Base-by-base conservation (phyloP, 345 rosid genomes). In the Salix suchowensis region DNA sequence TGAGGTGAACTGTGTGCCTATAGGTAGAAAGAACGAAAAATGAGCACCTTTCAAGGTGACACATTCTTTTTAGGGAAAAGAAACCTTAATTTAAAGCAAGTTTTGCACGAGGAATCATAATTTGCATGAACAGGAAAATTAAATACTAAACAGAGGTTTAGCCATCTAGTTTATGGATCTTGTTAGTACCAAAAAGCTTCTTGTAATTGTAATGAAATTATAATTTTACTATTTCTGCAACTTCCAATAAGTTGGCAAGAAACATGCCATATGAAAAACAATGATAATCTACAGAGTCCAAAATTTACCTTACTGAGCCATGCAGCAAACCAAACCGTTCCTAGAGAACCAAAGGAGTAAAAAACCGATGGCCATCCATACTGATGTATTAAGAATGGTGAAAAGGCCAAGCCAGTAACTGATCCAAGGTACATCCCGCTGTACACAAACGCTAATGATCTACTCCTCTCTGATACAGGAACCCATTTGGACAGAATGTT, bases 401-500 rank as follows among this genome's bases (percentile, higher is more conserved):
- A 95, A 82, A 95, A 95, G 3, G 97, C 97, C 60, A 95, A 82
- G 80, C 98, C 98, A n/a, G 90, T 91, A 61, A 92, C 98, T 0
- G 95, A 94, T 82, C 98, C 97, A 67, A 94, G 90, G 76, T 92
- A 92, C 97, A 94, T 92, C 79, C 97, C 98, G 65, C 98, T 92
- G 79, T 92, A 94, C 37, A 94, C 97, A 74, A 94, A 84, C 13
- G 97, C 97, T 11, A 92, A 86, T 2, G 98, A 92, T 83, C 98
- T 86, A 72, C 97, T 94, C 85, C 98, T 94, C 84, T 92, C 98
- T 67, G 90, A 86, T 68, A 94, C 88, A 46, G 97, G 97, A 70
- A 95, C 94, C 98, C 97, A 95, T 70, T 91, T 95, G 2, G 98
- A 91, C 65, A 95, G 67, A 76, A 95, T 92, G 78, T 93, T 95